A percentile compares a stretch with the other conserved stretches of the same genome.
Evolutionary conservation across 31 red algal genomes (phyloP).

Genomic region (Endocladia muricata): DNA sequence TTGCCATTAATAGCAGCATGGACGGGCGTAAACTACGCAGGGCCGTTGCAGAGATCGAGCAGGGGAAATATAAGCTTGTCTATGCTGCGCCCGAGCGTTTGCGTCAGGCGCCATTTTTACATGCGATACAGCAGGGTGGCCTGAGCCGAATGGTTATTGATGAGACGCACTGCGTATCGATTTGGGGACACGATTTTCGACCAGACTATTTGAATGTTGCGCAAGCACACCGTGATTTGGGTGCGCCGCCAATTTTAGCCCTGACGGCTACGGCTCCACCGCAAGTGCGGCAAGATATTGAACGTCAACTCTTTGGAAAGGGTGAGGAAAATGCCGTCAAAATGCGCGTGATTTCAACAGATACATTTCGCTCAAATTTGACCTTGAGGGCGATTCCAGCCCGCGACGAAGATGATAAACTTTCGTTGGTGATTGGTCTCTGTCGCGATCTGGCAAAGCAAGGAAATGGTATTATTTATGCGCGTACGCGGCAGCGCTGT

Average conservation of each 20-base stretch:
- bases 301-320: too few relatives aligned
- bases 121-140: slow-evolving; percentile 27
- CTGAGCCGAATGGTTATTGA: slow-evolving; percentile 80
- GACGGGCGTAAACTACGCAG: neutral
- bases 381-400: slow-evolving; percentile 77
- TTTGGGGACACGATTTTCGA: slow-evolving; percentile 98
- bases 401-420: slow-evolving; percentile 27
- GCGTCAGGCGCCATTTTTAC: slow-evolving; percentile 50
- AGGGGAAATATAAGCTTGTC: slow-evolving; percentile 40
- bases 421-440: slow-evolving; percentile 53
- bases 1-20: too few relatives aligned
- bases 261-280: slow-evolving; percentile 80
- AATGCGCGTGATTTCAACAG: slow-evolving; percentile 51
- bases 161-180: slow-evolving; percentile 86
- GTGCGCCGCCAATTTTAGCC: slow-evolving; percentile 72
- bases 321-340: slow-evolving; percentile 59
- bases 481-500: slow-evolving; percentile 77
- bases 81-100: too few relatives aligned
- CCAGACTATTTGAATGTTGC: slow-evolving; percentile 84
- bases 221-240: slow-evolving; percentile 70
- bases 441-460: slow-evolving; percentile 26
- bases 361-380: slow-evolving; percentile 85
- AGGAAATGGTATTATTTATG: slow-evolving; percentile 84
- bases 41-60: slow-evolving; percentile 3
- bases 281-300: slow-evolving; percentile 66